Base-by-base conservation (phyloP, 768 basidiomycete genomes). In the Auricularia cornea region DNA sequence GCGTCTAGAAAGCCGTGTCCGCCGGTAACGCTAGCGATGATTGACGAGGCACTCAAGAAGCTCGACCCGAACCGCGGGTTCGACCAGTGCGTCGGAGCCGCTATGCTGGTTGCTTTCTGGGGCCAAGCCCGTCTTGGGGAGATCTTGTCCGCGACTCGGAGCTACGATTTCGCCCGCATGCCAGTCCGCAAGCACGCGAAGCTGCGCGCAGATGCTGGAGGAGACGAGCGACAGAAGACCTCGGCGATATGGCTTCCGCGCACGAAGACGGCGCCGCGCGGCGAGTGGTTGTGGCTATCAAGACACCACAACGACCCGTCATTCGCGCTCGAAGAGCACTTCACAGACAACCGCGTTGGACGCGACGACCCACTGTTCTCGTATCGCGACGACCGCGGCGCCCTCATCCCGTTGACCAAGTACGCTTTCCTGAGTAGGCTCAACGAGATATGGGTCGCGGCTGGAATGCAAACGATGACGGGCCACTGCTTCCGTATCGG, bases 101-200 rank as follows among this genome's bases (percentile, higher is more conserved):
- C 44, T 4, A 23, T 23, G 44, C n/a, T 48, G 8, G 44, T 72
- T 61, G 73, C 76, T 0, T 80, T 80, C 66, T 80, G 72, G 71
- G 77, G 77, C 1, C 62, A 78, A 59, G 74, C 76, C 73, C 67
- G 73, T 0, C 76, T 79, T 62, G 76, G 78, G 0, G 77, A 80
- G 64, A 72, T 75, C 0, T 16, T 48, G 3, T 16, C 44, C 14
- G 18, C 44, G 3, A 48, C 44, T 3, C 5, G 44, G 44, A 3
- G 18, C 18, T 48, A 48, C 44, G 44, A 48, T 16, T 48, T 48
- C 18, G 44, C 3, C 3, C 18, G 18, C 6, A 4, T 48, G n/a
- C 44, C 44, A 8, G 3, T 3, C 18, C 6, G 5, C 18, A 6
- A 20, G 8, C n/a, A 23, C 44, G 5, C 18, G 14, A 48, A 48